phyloP scores from a whole-genome alignment of 148 eudicot species.

The Cornus controversa region DNA sequence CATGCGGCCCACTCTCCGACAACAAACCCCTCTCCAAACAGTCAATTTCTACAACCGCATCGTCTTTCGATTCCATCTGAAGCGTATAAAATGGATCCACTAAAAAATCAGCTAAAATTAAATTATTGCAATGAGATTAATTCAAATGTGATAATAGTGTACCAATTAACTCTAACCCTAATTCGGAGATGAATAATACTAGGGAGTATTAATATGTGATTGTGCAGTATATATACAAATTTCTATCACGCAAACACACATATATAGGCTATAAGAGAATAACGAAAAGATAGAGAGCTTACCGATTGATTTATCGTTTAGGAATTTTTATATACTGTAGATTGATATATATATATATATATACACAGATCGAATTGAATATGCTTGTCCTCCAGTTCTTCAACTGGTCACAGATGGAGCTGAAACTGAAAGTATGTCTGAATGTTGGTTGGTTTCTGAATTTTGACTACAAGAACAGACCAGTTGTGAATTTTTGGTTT shows the following conservation, averaged over 20 bases:
- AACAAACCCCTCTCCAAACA: constrained; percentile 36
- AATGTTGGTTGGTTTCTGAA: too few species aligned
- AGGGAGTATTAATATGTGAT: too few species aligned
- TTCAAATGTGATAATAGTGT: background rate
- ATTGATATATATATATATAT: too few species aligned
- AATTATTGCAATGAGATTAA: background rate
- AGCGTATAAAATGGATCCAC: background rate
- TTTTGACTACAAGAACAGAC: too few species aligned
- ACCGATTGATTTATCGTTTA: background rate
- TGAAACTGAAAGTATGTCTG: too few species aligned
- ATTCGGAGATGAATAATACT: background rate
- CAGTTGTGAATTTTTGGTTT: too few species aligned
- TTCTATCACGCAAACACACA: too few species aligned
- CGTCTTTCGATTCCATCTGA: constrained; percentile 41
- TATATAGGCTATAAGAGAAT: too few species aligned
- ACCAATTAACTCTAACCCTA: background rate
- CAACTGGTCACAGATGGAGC: too few species aligned
- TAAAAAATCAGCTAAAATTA: background rate
- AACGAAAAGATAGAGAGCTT: background rate
- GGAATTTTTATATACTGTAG: background rate
- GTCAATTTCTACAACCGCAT: constrained; percentile 44
- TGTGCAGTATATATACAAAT: too few species aligned
- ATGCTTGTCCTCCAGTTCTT: too few species aligned
- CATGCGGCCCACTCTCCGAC: constrained; percentile 9
- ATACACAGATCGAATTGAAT: background rate